Percentiles rank a stretch among this genome's conserved stretches.
These are phyloP conservation scores for Leccinum pellstonianum DNA, from an alignment of 768 basidiomycete genomes.

Conservation along the genomic window DNA sequence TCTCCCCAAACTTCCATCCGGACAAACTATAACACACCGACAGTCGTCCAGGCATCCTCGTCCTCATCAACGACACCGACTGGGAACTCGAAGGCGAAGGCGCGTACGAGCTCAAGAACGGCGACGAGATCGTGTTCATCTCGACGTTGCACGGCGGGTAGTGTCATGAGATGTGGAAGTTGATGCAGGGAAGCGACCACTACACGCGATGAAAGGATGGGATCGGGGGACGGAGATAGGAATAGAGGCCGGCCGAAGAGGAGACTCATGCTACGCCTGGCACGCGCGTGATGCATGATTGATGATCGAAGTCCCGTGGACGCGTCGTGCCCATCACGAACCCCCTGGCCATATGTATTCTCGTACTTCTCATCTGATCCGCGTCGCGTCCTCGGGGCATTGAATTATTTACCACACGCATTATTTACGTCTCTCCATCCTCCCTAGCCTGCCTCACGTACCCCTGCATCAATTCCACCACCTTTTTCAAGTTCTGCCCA, in stretches of 20 bases:
- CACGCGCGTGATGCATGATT: background rate
- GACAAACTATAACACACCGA: background rate
- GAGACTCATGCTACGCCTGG: background rate
- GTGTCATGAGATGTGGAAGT: no score
- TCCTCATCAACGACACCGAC: conserved; percentile 95
- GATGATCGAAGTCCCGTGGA: background rate
- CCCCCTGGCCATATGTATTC: background rate
- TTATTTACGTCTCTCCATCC: background rate
- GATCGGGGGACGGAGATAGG: background rate
- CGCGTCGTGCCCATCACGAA: background rate
- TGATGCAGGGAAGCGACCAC: background rate
- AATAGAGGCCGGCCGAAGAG: background rate
- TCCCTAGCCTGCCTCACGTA: conserved; percentile 58
- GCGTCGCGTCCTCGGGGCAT: background rate
- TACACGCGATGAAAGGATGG: background rate
- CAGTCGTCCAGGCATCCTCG: conserved; percentile 94
- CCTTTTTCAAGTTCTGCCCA: conserved; percentile 72
- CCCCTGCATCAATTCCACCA: conserved; percentile 64
- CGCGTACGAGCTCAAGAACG: conserved; percentile 70
- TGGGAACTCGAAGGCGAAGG: conserved; percentile 98
- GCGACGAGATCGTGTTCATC: conserved; percentile 95
- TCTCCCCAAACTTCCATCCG: background rate
- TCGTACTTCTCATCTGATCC: background rate
- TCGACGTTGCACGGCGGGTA: conserved; percentile 82
- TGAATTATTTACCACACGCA: background rate